A percentile compares a stretch with the other conserved stretches of the same genome.
phyloP scores from a whole-genome alignment of 1,284 basidiomycete genomes.

The Porodaedalea pini region DNA sequence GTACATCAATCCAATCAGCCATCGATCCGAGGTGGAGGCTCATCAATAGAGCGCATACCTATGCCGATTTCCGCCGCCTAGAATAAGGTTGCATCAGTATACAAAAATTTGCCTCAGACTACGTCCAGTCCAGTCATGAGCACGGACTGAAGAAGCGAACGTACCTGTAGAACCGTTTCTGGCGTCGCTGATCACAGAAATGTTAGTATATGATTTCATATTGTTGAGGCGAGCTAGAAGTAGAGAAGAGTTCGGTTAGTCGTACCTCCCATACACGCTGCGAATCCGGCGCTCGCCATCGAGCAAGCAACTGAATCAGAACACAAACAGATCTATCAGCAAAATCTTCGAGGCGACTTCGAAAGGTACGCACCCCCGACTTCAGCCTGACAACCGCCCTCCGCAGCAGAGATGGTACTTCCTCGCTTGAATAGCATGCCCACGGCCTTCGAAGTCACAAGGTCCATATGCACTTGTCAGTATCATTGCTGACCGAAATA shows the following conservation, averaged over 20 bases:
- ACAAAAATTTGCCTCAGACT: not conserved
- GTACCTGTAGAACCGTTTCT: constrained; percentile 72
- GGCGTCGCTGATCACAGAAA: constrained; percentile 53
- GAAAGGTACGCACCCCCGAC: constrained; percentile 60
- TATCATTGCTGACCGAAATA: not conserved
- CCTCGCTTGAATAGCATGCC: constrained; percentile 98
- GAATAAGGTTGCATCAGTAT: not conserved
- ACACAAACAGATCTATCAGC: not conserved
- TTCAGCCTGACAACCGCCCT: constrained; percentile 87
- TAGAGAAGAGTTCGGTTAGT: constrained; percentile 20
- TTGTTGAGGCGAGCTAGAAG: not conserved
- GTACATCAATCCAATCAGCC: constrained; percentile 17
- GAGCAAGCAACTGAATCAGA: constrained; percentile 69
- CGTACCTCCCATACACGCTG: constrained; percentile 86
- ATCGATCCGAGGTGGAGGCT: not conserved
- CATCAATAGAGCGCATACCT: constrained; percentile 41
- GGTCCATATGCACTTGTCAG: constrained; percentile 10
- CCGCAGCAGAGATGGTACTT: constrained; percentile 93
- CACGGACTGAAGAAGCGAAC: constrained; percentile 18
- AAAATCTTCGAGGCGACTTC: constrained; percentile 13
- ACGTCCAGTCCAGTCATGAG: not conserved
- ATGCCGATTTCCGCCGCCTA: constrained; percentile 96
- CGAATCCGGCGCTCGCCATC: constrained; percentile 91
- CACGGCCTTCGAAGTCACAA: constrained; percentile 55
- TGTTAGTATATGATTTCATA: constrained; percentile 1